Conservation (phyloP, 805 yeast genomes). For the Candida railenensis region DNA sequence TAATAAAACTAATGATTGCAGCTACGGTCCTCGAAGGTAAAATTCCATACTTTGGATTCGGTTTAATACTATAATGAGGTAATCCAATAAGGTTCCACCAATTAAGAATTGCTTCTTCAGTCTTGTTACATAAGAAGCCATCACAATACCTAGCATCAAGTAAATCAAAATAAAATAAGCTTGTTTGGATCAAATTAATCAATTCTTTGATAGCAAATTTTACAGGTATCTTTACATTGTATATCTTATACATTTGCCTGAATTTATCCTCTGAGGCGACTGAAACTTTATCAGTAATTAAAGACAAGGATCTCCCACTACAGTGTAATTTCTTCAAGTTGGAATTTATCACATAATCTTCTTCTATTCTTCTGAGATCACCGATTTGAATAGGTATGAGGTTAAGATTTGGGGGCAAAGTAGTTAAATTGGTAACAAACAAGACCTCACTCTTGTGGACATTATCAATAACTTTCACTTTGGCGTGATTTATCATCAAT, state of each 20-base stretch:
- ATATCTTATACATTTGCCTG: slow-evolving; percentile 66
- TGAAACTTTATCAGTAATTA: slow-evolving; percentile 63
- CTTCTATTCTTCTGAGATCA: slow-evolving; percentile 49
- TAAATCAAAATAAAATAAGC: slow-evolving; percentile 74
- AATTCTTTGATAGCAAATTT: slow-evolving; percentile 71
- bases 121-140: slow-evolving; percentile 78
- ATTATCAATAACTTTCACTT: slow-evolving; percentile 54
- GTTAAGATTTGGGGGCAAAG: slow-evolving; percentile 72
- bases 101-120: slow-evolving; percentile 63
- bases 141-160: slow-evolving; percentile 71
- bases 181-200: slow-evolving; percentile 70
- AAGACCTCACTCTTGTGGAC: slow-evolving; percentile 32
- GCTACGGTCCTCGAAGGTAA: slow-evolving; percentile 70
- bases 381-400: slow-evolving; percentile 71
- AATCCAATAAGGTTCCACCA: slow-evolving; percentile 86
- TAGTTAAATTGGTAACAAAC: slow-evolving; percentile 80
- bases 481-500: slow-evolving; percentile 61
- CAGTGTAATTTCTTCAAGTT: slow-evolving; percentile 77
- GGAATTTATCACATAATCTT: slow-evolving; percentile 67
- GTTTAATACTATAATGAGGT: slow-evolving; percentile 41
- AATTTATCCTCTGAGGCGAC: slow-evolving; percentile 83
- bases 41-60: slow-evolving; percentile 49
- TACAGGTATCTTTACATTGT: slow-evolving; percentile 48
- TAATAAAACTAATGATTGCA: slow-evolving; percentile 74
- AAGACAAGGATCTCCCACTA: slow-evolving; percentile 78